phyloP scores from a whole-genome alignment of 2,329 filamentous ascomycete genomes.

The Alternaria panax region DNA sequence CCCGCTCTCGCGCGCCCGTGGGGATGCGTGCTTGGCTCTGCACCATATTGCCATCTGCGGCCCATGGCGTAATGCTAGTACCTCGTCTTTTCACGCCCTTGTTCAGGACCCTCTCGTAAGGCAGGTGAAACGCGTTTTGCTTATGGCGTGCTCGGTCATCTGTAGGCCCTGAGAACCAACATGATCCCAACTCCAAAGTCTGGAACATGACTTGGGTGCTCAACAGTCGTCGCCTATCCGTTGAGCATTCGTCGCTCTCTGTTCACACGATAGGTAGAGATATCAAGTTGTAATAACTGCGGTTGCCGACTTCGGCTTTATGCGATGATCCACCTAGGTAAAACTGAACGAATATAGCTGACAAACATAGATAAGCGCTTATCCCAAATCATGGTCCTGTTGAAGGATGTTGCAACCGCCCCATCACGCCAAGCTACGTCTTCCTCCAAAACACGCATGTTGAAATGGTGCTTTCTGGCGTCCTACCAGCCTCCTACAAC shows the following conservation, averaged over 20 bases:
- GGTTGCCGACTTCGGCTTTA: neutral
- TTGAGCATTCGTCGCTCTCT: neutral
- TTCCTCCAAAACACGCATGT: conserved; percentile 25
- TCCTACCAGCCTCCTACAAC: conserved; percentile 4
- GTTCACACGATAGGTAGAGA: neutral
- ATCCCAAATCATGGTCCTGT: conserved; percentile 21
- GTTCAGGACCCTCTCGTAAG: neutral
- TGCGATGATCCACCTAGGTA: neutral
- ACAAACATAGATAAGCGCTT: neutral
- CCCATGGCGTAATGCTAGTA: neutral
- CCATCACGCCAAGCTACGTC: neutral
- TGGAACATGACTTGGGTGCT: neutral
- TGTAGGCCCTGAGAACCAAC: too few species aligned
- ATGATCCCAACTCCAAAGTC: neutral
- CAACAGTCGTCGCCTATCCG: neutral
- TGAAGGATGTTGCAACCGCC: conserved; percentile 25
- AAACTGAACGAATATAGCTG: conserved; percentile 1
- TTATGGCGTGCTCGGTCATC: neutral
- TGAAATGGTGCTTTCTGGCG: conserved; percentile 29
- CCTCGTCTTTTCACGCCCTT: neutral
- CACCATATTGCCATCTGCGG: conserved; percentile 7
- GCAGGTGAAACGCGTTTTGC: conserved; percentile 2
- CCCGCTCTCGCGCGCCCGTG: neutral
- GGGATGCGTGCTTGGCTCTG: neutral
- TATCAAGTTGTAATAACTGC: neutral